A percentile compares a stretch with the other conserved stretches of the same genome.
Evolutionary conservation across 2,329 filamentous ascomycete genomes (phyloP).

Genomic region (Plectosphaerella cucumerina): DNA sequence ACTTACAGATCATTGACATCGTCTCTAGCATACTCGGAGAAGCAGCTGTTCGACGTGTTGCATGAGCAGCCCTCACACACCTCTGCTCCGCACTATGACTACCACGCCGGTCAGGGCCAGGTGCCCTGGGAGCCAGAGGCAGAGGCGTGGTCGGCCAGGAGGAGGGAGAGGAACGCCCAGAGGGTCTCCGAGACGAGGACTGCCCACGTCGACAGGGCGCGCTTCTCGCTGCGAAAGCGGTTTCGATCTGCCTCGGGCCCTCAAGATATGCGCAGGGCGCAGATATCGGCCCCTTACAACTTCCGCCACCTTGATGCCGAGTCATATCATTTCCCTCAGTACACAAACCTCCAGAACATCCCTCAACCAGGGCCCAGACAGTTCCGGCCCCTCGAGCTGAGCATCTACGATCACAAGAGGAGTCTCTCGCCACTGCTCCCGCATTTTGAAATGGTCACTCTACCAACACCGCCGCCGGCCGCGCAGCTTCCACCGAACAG

Average conservation of each 20-base stretch:
- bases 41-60: constrained; percentile 18
- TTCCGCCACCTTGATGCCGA: constrained; percentile 55
- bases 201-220: constrained; percentile 18
- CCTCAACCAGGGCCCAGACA: constrained; percentile 22
- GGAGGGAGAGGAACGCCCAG: background rate
- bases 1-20: constrained; percentile 13
- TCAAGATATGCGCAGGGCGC: constrained; percentile 42
- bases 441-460: constrained; percentile 34
- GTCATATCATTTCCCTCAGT: constrained; percentile 31
- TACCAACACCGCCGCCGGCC: constrained; percentile 30
- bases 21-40: background rate
- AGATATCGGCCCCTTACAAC: constrained; percentile 55
- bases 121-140: constrained; percentile 16
- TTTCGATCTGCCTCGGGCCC: constrained; percentile 34
- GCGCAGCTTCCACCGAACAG: constrained; percentile 17
- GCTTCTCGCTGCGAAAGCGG: constrained; percentile 41
- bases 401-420: constrained; percentile 42
- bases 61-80: constrained; percentile 25
- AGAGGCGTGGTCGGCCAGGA: constrained; percentile 5
- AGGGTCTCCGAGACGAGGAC: background rate
- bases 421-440: constrained; percentile 53
- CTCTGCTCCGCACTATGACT: constrained; percentile 16
- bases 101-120: constrained; percentile 13
- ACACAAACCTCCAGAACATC: constrained; percentile 20
- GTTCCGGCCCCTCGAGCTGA: constrained; percentile 54